These are phyloP conservation scores for Pseudozyma sp. DNA, from an alignment of 1,284 basidiomycete species.

Conservation along the genomic window DNA sequence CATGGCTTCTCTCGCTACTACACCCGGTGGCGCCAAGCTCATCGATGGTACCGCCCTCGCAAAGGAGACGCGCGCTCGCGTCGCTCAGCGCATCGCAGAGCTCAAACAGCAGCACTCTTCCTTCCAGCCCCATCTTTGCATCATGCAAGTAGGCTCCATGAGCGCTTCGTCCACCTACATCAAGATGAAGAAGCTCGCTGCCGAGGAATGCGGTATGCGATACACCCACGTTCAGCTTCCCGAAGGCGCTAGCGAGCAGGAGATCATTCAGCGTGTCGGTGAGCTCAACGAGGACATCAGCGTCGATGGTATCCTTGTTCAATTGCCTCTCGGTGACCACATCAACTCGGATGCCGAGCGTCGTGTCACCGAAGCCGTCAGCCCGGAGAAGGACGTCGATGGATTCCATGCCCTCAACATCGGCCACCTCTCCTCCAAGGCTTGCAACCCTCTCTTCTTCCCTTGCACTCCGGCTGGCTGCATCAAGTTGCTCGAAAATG, in stretches of 20 bases:
- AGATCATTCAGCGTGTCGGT: constrained; percentile 82
- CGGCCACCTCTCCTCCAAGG: constrained; percentile 90
- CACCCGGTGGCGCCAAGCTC: constrained; percentile 70
- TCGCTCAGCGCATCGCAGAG: constrained; percentile 55
- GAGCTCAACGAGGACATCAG: constrained; percentile 85
- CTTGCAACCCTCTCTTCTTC: constrained; percentile 87
- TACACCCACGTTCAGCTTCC: constrained; percentile 81
- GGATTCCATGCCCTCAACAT: constrained; percentile 99
- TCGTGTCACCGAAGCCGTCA: constrained; percentile 91
- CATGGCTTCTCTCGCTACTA: constrained; percentile 51
- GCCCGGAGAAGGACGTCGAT: constrained; percentile 95
- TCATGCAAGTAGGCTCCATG: constrained; percentile 92
- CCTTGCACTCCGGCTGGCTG: constrained; percentile 97
- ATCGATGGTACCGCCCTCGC: constrained; percentile 91
- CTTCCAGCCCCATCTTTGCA: constrained; percentile 88
- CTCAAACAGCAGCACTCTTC: constrained; percentile 75
- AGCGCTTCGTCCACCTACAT: constrained; percentile 93
- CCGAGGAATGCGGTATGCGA: constrained; percentile 91
- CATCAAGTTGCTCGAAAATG: constrained; percentile 87
- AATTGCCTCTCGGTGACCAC: constrained; percentile 92
- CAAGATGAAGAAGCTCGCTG: constrained; percentile 97
- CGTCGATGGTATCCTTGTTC: constrained; percentile 92
- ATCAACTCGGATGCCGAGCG: constrained; percentile 87
- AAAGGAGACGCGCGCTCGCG: constrained; percentile 75
- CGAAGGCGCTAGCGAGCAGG: constrained; percentile 79